These are phyloP conservation scores for Blastobotrys persicus DNA, from an alignment of 1,139 yeast genomes.

Conservation along the genomic window DNA sequence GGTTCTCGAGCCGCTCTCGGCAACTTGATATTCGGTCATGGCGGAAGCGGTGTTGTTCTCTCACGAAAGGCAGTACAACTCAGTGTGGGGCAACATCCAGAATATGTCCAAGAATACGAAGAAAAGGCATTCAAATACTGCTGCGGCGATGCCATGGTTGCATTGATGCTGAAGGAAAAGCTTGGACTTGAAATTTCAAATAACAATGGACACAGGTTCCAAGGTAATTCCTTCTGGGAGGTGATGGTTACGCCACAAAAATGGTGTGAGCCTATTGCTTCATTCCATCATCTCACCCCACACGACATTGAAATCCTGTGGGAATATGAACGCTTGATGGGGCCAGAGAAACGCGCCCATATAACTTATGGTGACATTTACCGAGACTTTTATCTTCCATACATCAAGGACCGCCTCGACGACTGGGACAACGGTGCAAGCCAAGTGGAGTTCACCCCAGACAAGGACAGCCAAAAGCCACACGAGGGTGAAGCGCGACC, in stretches of 20 bases:
- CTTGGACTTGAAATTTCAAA: constrained; percentile 23
- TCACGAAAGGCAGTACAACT: constrained; percentile 34
- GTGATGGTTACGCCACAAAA: constrained; percentile 21
- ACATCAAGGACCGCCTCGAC: constrained; percentile 25
- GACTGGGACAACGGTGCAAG: constrained; percentile 34
- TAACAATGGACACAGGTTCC: constrained; percentile 26
- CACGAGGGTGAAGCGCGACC: constrained; percentile 20
- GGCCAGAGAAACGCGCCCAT: constrained; percentile 29
- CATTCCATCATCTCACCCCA: constrained; percentile 37
- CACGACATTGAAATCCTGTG: constrained; percentile 36
- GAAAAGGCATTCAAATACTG: constrained; percentile 28
- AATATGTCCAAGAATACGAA: constrained; percentile 29
- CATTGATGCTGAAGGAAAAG: constrained; percentile 27
- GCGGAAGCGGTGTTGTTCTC: constrained; percentile 40
- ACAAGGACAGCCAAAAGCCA: constrained; percentile 15
- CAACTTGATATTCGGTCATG: constrained; percentile 38
- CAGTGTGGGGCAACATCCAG: constrained; percentile 29
- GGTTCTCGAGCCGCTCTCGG: constrained; percentile 32
- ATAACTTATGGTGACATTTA: constrained; percentile 36
- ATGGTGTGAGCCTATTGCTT: constrained; percentile 37
- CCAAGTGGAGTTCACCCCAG: constrained; percentile 12
- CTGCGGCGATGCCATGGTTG: constrained; percentile 40
- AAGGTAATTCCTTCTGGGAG: constrained; percentile 32
- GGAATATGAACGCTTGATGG: constrained; percentile 36
- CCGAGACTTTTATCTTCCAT: constrained; percentile 37